Conservation (phyloP, 2,329 filamentous ascomycete species). For the Thermochaetoides dissita region DNA sequence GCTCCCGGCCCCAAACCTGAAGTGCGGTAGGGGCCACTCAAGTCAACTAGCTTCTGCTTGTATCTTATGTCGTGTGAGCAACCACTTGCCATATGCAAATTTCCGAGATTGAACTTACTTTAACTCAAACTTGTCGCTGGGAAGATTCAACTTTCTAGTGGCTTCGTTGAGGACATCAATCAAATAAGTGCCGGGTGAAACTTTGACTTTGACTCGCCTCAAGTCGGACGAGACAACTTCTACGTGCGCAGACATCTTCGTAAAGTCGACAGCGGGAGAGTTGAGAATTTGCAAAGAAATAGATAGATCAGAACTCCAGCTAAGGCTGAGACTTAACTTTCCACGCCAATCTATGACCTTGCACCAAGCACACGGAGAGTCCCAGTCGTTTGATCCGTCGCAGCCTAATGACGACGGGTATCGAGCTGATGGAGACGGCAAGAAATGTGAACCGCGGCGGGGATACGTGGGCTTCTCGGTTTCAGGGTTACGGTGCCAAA, state of each 20-base stretch:
- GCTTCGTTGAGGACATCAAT: conserved; percentile 79
- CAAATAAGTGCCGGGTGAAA: conserved; percentile 65
- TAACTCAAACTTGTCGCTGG: conserved; percentile 60
- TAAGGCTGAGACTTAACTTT: background rate
- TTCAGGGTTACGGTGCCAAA: too few relatives aligned
- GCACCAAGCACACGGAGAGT: too few relatives aligned
- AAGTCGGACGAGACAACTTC: conserved; percentile 73
- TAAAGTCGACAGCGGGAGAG: background rate
- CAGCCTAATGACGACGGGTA: too few relatives aligned
- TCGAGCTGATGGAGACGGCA: too few relatives aligned
- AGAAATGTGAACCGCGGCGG: too few relatives aligned
- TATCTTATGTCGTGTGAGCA: conserved; percentile 33
- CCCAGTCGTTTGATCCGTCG: too few relatives aligned
- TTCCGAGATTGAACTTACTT: conserved; percentile 43
- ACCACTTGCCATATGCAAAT: background rate
- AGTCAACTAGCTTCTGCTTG: conserved; percentile 73
- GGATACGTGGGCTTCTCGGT: too few relatives aligned
- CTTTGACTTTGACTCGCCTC: conserved; percentile 67
- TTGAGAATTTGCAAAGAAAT: background rate
- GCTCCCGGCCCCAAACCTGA: conserved; percentile 73
- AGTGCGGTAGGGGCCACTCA: conserved; percentile 71
- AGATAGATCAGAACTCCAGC: background rate
- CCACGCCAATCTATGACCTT: too few relatives aligned
- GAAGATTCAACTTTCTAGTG: conserved; percentile 65
- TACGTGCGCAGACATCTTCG: conserved; percentile 69